phyloP scores from a whole-genome alignment of 192 early-diverging fungal species.

The Podochytrium sp. region DNA sequence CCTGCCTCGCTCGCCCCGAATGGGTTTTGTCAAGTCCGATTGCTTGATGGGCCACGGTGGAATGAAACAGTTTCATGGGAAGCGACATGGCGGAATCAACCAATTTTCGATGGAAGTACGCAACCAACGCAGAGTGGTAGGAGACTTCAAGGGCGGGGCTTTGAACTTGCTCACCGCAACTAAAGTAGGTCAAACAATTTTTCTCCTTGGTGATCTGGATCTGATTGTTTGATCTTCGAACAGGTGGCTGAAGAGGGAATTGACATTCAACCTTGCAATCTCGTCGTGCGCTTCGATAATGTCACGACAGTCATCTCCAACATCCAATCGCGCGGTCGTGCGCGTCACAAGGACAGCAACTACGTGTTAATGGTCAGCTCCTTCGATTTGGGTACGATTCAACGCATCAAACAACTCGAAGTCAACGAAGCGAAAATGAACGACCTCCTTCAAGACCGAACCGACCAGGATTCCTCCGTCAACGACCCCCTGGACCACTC shows the following conservation, averaged over 20 bases:
- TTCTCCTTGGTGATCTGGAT: neutral
- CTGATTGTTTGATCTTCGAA: neutral
- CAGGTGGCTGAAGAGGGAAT: slow-evolving; percentile 93
- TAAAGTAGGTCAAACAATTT: slow-evolving; percentile 41
- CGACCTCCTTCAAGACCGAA: neutral
- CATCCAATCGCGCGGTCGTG: slow-evolving; percentile 91
- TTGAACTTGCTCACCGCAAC: slow-evolving; percentile 88
- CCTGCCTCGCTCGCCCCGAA: slow-evolving; percentile 54
- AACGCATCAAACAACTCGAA: slow-evolving; percentile 18
- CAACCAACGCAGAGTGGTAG: slow-evolving; percentile 66
- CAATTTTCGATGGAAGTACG: slow-evolving; percentile 32
- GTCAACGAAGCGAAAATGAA: slow-evolving; percentile 36
- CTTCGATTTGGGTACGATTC: slow-evolving; percentile 30
- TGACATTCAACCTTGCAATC: slow-evolving; percentile 90
- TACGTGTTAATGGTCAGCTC: slow-evolving; percentile 65
- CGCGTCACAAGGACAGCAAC: slow-evolving; percentile 70
- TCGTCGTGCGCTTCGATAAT: slow-evolving; percentile 83
- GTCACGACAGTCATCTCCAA: slow-evolving; percentile 68
- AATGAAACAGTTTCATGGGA: neutral
- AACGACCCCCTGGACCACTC: neutral
- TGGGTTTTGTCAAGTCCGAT: slow-evolving; percentile 50
- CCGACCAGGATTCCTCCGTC: slow-evolving; percentile 60
- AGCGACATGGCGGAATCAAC: neutral
- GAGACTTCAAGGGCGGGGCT: slow-evolving; percentile 65
- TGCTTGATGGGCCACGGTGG: slow-evolving; percentile 66